Base-by-base conservation (phyloP, 495 filamentous ascomycete genomes). In the Echria macrotheca region DNA sequence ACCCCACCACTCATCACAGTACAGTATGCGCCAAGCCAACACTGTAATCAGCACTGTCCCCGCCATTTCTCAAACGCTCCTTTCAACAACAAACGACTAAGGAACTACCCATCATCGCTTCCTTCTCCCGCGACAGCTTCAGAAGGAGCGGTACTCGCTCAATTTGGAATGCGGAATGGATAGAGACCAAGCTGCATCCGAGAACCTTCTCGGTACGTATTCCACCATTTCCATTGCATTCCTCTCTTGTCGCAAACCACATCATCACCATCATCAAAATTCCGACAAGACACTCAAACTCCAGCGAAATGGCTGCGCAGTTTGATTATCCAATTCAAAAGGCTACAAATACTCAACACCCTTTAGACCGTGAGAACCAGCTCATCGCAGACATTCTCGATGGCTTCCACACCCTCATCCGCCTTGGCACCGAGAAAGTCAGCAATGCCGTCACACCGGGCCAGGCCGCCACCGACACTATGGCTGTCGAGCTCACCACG, bases 371-470 rank as follows among this genome's bases (percentile, higher is more conserved):
- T 6, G 62, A 69, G 26, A 60, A 71, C 42, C 59, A 58, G 35
- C 59, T 66, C 32, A 64, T 70, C 15, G 70, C 71, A 43, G 54
- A 61, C 23, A 64, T 71, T 50, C 57, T 73, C 11, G 56, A 57
- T 12, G 58, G 55, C 12, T 68, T 66, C 49, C 56, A 61, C 52
- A 60, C 64, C 53, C 53, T 69, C 17, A 43, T 74, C 6, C 32
- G 52, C 24, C 57, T 53, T 9, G 66, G 58, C 32, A 59, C 65
- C 22, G 59, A 56, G 12, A 49, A 54, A 0, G 53, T 73, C 1
- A 47, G 61, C 24, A 25, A 44, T 22, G 50, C 42, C 11, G 58
- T 61, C 19, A 55, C 61, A 3, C 54, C 64, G 3, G 69, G 69
- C 36, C 61, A 65, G 6, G 67, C 69, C 0, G 60, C 58, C 1